Conservation (phyloP, 1,284 basidiomycete genomes). For the Chalciporus sp. region DNA sequence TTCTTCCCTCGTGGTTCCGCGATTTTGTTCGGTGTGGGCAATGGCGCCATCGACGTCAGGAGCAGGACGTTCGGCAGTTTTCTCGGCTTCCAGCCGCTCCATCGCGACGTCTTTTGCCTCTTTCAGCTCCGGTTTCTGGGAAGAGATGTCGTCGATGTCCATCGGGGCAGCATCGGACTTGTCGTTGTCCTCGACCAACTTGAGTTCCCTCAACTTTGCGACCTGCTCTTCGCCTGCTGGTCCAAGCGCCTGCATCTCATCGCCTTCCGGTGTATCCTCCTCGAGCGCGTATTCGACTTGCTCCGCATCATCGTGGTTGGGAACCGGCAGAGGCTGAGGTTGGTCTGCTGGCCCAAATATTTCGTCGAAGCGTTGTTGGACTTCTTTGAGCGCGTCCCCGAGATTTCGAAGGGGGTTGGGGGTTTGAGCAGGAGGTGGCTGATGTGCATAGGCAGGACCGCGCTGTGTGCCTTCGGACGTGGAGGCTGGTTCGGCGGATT, state of each 20-base stretch:
- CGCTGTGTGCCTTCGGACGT: constrained; percentile 46
- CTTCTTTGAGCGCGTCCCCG: constrained; percentile 86
- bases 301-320: constrained; percentile 33
- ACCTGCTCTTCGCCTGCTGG: constrained; percentile 83
- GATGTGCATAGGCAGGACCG: constrained; percentile 46
- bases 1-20: constrained; percentile 16
- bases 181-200: constrained; percentile 59
- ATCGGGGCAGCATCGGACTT: constrained; percentile 39
- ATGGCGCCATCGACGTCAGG: constrained; percentile 53
- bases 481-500: constrained; percentile 36
- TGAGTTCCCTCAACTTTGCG: constrained; percentile 81
- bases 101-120: constrained; percentile 33
- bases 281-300: constrained; percentile 79
- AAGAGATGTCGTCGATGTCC: constrained; percentile 46
- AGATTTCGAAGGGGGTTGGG: constrained; percentile 78
- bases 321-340: constrained; percentile 16
- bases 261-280: constrained; percentile 57
- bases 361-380: constrained; percentile 83
- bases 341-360: constrained; percentile 64
- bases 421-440: constrained; percentile 35
- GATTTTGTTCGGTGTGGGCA: constrained; percentile 38
- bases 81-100: constrained; percentile 33
- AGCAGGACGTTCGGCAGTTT: constrained; percentile 33
- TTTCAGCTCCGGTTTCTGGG: constrained; percentile 24
- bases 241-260: constrained; percentile 89